These are phyloP conservation scores for Betula pendula DNA, from an alignment of 306 rosid genomes.

Conservation along the genomic window DNA sequence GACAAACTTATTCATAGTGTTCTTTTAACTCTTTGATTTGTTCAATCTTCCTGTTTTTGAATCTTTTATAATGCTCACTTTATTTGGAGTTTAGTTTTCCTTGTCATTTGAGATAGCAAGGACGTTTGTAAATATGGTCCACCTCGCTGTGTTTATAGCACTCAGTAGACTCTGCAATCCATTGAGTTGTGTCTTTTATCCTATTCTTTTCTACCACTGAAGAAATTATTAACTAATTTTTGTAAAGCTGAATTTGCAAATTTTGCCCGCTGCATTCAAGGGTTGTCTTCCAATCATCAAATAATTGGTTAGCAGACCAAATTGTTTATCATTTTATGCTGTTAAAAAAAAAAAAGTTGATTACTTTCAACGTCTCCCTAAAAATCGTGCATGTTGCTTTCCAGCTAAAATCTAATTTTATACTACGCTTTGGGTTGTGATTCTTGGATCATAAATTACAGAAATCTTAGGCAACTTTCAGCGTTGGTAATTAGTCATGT, in stretches of 20 bases:
- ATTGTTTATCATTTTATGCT: neutral
- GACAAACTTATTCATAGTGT: slow-evolving; percentile 43
- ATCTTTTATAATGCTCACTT: neutral
- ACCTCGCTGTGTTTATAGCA: neutral
- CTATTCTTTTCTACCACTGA: neutral
- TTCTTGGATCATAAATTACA: neutral
- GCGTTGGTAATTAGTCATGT: neutral
- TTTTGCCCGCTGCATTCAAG: neutral
- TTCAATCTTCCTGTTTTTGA: neutral
- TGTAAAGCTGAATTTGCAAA: neutral
- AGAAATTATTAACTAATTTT: neutral
- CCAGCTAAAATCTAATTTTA: neutral
- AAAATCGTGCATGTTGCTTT: neutral
- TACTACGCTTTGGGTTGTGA: neutral
- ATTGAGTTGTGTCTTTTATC: neutral
- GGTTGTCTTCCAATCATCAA: neutral
- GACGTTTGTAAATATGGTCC: neutral
- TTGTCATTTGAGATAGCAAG: neutral
- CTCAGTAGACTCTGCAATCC: neutral
- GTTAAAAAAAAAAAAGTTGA: neutral
- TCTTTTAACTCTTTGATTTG: slow-evolving; percentile 3
- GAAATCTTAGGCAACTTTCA: neutral
- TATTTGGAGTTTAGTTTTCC: neutral
- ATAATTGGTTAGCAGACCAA: neutral
- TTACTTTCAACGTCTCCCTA: neutral